Base-by-base conservation (phyloP, 2,329 filamentous ascomycete genomes). In the Cercospora sp. region DNA sequence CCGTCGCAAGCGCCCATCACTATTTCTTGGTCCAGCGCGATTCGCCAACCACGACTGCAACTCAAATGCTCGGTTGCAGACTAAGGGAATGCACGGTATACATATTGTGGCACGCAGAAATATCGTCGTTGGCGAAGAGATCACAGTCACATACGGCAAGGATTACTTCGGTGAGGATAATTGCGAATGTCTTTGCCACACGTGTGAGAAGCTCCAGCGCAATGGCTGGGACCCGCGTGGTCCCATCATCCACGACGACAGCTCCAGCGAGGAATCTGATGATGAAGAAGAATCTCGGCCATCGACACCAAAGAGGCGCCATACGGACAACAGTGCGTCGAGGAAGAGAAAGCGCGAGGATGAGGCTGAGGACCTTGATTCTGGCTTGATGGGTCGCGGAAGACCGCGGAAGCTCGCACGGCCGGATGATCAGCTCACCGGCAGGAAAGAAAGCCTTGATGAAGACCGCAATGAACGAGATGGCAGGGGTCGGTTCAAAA, bases 31-130 rank as follows among this genome's bases (percentile, higher is more conserved):
- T 0, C 96, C 95, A 7, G 95, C 95, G 37, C 89, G 95, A 61
- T 98, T 99, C 79, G 93, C 95, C 28, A 99, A 99, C 77, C 95
- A 99, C 80, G 95, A 99, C 79, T 99, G 95, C 81, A 87, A 91
- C 73, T 93, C 95, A 34, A 99, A 98, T 82, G 94, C 94, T 8
- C 88, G 90, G 76, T 86, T 99, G 55, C 90, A 92, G 74, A 97
- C 93, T 40, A 91, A 89, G 40, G 92, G 93, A 57, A 88, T 90
- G 66, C 89, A 94, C 67, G 93, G 93, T 40, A 97, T 99, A 82
- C 91, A 96, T 76, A 94, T 99, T 66, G 88, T 97, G 61, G 93
- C 95, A 2, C 88, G 89, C 37, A 88, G 89, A 72, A 86, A 94
- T 67, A 98, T 99, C 69, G 87, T 90, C 10, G 84, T 91, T 0